These are phyloP conservation scores for Penicillium odoratum DNA, from an alignment of 495 filamentous ascomycete genomes.

Conservation along the genomic window DNA sequence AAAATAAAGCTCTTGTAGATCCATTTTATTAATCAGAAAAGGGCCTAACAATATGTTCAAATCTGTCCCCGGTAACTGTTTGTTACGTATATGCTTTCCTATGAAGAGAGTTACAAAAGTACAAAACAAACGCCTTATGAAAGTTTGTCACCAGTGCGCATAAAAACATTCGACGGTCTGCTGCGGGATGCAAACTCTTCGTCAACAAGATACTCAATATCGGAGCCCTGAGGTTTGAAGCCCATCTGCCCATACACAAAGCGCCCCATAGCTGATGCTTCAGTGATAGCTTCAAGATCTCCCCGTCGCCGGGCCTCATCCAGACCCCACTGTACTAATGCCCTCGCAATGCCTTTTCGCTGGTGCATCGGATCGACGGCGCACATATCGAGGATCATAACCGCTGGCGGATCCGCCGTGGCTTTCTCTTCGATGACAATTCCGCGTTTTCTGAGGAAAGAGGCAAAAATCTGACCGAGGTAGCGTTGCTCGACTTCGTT, in stretches of 20 bases:
- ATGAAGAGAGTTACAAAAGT: too few species aligned
- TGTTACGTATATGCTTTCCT: too few species aligned
- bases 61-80: too few species aligned
- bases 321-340: slow-evolving; percentile 43
- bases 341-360: slow-evolving; percentile 36
- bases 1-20: too few species aligned
- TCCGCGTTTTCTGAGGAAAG: slow-evolving; percentile 29
- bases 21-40: too few species aligned
- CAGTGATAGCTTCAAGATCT: slow-evolving; percentile 35
- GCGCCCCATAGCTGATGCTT: slow-evolving; percentile 46
- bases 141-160: slow-evolving; percentile 29
- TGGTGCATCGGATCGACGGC: slow-evolving; percentile 42
- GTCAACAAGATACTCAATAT: slow-evolving; percentile 37
- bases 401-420: slow-evolving; percentile 27
- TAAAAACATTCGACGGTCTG: slow-evolving; percentile 25
- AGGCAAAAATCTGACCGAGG: slow-evolving; percentile 29
- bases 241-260: slow-evolving; percentile 41
- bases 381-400: slow-evolving; percentile 41
- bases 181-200: slow-evolving; percentile 30
- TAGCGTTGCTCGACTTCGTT: slow-evolving; percentile 39
- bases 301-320: slow-evolving; percentile 38
- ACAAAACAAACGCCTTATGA: not conserved
- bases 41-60: too few species aligned
- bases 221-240: slow-evolving; percentile 32
- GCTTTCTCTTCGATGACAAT: slow-evolving; percentile 31